Conservation (phyloP, 176 grass and related monocot genomes). For the Eremochloa ophiuroides region DNA sequence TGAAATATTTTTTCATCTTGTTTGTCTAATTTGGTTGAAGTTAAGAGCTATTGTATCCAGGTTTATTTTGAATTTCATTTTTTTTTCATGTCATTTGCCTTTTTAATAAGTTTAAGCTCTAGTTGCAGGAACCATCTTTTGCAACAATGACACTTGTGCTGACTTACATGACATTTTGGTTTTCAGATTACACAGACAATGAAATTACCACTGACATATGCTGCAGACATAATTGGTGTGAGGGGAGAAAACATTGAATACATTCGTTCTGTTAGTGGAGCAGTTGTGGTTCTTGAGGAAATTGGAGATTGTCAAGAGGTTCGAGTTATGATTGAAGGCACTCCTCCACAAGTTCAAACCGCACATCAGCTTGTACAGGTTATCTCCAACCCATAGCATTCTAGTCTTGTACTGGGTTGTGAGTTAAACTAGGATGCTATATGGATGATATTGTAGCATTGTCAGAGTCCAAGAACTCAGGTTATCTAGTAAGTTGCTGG, state of each 20-base stretch:
- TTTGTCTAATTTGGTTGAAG: neutral
- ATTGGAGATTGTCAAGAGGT: conserved; percentile 44
- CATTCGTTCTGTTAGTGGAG: conserved; percentile 59
- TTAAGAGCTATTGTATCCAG: conserved; percentile 1
- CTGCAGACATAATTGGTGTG: conserved; percentile 67
- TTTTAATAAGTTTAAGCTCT: neutral
- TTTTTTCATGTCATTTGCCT: neutral
- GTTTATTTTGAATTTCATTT: neutral
- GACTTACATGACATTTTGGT: neutral
- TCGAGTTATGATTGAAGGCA: conserved; percentile 67
- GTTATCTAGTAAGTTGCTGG: too few species aligned
- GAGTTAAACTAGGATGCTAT: neutral
- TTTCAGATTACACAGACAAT: conserved; percentile 70
- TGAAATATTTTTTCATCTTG: neutral
- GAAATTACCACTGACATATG: conserved; percentile 66
- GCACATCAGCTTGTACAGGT: conserved; percentile 79
- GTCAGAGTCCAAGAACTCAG: neutral
- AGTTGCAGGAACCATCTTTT: neutral
- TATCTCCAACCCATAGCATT: neutral
- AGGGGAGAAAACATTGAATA: conserved; percentile 55
- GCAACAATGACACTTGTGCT: neutral
- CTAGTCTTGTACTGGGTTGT: conserved; percentile 2
- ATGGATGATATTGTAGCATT: neutral
- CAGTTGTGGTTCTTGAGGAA: conserved; percentile 60
- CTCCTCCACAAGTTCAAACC: conserved; percentile 60